Evolutionary conservation across 345 rosid genomes (phyloP), one percentile per base, ranked within the genome.

Genomic region (Tarenaya hassleriana): DNA sequence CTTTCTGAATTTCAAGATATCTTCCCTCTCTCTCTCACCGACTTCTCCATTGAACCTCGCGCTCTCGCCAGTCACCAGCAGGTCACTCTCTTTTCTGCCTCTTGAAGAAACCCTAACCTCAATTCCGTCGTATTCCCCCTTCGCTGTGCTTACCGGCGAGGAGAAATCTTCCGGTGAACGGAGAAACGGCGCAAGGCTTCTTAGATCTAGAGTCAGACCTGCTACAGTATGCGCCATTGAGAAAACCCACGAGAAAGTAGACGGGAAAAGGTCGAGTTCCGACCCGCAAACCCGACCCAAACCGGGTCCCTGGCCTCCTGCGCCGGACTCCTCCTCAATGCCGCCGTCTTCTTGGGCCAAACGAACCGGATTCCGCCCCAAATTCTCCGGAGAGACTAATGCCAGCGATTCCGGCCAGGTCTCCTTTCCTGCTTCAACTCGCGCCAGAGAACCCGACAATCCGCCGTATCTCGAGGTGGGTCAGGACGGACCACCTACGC

Each of bases 271-370:
- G 98, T 72, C 96, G 13, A 69, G 50, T 53, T 63, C 88, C 70
- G 84, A 79, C 75, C 75, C 83, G 7, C 87, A 84, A 71, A 8
- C 77, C 72, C 75, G 94, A 7, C 63, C 88, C 16, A 79, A 79
- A 55, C 90, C 82, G 1, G 88, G 82, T 32, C 67, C 84, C 1
- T 80, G 83, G 85, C 92, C 82, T 0, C 90, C 95, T 1, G 54
- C 73, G 42, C 88, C 95, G 5, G 98, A 82, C 14, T 63, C 95
- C 0, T 61, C 95, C n/a, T 66, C 92, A 55, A 55, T 82, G 75
- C 88, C 95, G 60, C 95, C 95, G 2, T 73, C 98, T 55, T 69
- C 98, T 0, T 92, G 98, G 98, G 98, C 98, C 5, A 85, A 87
- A 64, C 69, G 79, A 56, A 92, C 95, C 31, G 96, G 96, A 4